These are phyloP conservation scores for Cytauxzoon felis DNA, from an alignment of 169 alveolate species.

Conservation along the genomic window DNA sequence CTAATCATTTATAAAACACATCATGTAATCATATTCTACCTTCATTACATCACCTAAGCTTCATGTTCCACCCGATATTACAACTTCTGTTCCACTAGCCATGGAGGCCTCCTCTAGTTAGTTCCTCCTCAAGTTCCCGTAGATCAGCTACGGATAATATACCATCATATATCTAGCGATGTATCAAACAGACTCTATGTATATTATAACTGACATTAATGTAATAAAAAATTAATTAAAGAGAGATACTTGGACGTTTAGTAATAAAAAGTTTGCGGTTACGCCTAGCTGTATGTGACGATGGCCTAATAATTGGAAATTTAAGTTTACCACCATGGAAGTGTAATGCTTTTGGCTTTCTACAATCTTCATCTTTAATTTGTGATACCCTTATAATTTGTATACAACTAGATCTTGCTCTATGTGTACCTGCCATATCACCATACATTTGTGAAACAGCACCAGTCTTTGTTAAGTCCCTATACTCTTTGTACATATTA, in stretches of 20 bases:
- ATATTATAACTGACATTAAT: too few species aligned
- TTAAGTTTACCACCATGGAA: constrained; percentile 80
- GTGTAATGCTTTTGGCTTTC: constrained; percentile 83
- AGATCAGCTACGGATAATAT: too few species aligned
- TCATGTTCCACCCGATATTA: too few species aligned
- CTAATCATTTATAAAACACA: too few species aligned
- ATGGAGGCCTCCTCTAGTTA: too few species aligned
- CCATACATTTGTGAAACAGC: constrained; percentile 95
- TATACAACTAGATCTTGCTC: constrained; percentile 93
- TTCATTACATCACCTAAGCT: too few species aligned
- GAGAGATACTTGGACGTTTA: constrained; percentile 40
- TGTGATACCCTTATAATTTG: constrained; percentile 87
- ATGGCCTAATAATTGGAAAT: constrained; percentile 82
- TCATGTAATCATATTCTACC: too few species aligned
- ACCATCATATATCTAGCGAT: too few species aligned
- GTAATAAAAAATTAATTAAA: neutral
- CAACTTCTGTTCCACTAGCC: too few species aligned
- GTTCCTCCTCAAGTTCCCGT: too few species aligned
- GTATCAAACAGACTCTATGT: too few species aligned
- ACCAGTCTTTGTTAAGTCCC: constrained; percentile 92
- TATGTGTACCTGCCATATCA: constrained; percentile 98
- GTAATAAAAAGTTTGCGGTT: constrained; percentile 31
- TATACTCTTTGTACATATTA: constrained; percentile 99
- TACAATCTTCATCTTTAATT: constrained; percentile 75
- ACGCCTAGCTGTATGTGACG: constrained; percentile 32